Evolutionary conservation across 2,329 filamentous ascomycete species (phyloP), one percentile per base, ranked within the genome.

Genomic region (Monilinia laxa): DNA sequence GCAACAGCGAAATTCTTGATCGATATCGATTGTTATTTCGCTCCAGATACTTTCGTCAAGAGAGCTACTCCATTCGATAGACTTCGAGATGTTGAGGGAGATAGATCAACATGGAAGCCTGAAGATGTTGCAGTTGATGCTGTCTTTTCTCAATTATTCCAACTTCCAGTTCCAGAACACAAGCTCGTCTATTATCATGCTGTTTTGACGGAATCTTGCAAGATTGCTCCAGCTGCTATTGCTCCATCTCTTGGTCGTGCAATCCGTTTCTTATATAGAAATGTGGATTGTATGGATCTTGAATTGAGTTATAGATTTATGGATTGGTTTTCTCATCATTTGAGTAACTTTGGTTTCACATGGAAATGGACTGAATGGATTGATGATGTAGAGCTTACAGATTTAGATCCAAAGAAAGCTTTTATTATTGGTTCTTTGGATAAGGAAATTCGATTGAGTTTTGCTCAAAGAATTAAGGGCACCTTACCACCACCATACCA

Each of bases 351-450:
- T 76, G 95, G 96, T 64, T 99, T 98, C 77, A 95, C 95, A 12
- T 99, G 95, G 95, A 98, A 98, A 79, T 99, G 95, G 95, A 89
- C 90, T 20, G 95, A 99, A 80, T 99, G 95, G 95, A 85, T 91
- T 58, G 92, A 93, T 20, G 93, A 98, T 76, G 87, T 97, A 20
- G 84, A 87, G 54, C 84, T 96, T 35, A 85, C 91, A 0, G 82
- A 89, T 68, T 80, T 95, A 45, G 87, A 97, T 76, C 93, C 95
- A 1, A 90, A 89, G 80, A 97, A 97, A 80, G 92, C 94, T 42
- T 97, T 99, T 79, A 95, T 99, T 71, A 83, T 89, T 64, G 94
- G 93, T 25, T 90, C 92, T 4, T 80, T 99, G 67, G 95, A 99
- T 76, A 98, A 98, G 81, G 95, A 99, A 80, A 96, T 99, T 71